Evolutionary conservation across 1,284 basidiomycete species (phyloP), one percentile per base, ranked within the genome.

Genomic region (Afroboletus lepidellus): DNA sequence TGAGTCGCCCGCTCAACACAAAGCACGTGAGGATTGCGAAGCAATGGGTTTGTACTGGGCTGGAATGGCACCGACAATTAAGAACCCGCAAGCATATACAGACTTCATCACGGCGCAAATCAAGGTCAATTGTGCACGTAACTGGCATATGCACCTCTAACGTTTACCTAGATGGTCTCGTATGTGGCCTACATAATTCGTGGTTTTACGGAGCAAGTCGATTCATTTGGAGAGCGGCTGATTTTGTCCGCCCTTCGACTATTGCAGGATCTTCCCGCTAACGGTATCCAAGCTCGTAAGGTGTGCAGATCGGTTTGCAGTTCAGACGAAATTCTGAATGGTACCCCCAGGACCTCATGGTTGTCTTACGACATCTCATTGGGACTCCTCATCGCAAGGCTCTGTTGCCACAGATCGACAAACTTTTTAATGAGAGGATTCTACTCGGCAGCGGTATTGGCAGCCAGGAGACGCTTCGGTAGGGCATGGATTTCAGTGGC

Each of bases 31-130:
- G 50, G 85, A 93, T 57, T 86, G 80, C 53, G 87, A 90, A 65
- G 87, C 80, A 60, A 92, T 80, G 85, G 89, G 77, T 13, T 44
- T 53, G 30, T 80, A 88, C 46, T 98, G 94, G 84, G 81, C 92
- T 23, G 96, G 95, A 21, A 89, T 97, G 69, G 84, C 94, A 1
- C 76, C 81, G 16, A 79, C 79, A 24, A 86, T 94, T 49, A 83
- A 81, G 62, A 97, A 98, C 67, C 69, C 84, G 9, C 77, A 82
- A 33, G 78, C 90, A 34, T 99, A 95, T 71, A 81, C 83, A 23
- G 96, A 98, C 66, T 88, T 98, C 61, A 85, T 98, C 58, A 85
- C 85, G 51, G 90, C 94, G 0, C 96, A 99, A 71, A 91, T 97
- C 66, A 99, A 95, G 80, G 92, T 90, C 57, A 42, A n/a, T 62